Percentiles rank a stretch among this genome's conserved stretches.
phyloP scores from a whole-genome alignment of 208 protist genomes.

The Spongospora subterranea region DNA sequence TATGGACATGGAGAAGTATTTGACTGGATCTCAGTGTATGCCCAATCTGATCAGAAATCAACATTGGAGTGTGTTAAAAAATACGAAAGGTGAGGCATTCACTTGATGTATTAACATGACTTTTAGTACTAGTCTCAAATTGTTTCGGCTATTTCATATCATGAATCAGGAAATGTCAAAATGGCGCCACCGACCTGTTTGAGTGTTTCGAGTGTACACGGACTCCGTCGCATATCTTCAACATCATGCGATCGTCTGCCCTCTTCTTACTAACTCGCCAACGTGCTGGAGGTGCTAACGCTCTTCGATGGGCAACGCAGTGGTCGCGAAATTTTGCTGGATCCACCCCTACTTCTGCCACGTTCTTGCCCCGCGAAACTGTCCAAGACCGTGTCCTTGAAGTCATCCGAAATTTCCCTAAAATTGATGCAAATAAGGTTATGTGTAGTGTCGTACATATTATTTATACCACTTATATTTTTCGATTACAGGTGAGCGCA shows the following conservation, averaged over 20 bases:
- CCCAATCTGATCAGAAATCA: too few species aligned
- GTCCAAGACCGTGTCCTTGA: constrained; percentile 45
- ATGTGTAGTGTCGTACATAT: neutral
- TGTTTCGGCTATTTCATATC: too few species aligned
- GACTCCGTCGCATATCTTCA: neutral
- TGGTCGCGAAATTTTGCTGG: neutral
- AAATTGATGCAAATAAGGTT: neutral
- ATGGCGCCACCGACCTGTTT: too few species aligned
- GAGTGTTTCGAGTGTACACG: too few species aligned
- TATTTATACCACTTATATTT: neutral
- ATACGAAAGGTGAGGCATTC: too few species aligned
- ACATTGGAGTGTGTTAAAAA: too few species aligned
- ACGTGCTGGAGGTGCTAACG: neutral
- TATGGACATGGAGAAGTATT: too few species aligned
- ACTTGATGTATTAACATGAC: too few species aligned
- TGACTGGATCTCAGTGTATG: too few species aligned
- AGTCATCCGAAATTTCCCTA: constrained; percentile 29
- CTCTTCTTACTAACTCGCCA: neutral
- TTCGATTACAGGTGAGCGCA: neutral
- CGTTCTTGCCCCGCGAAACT: neutral
- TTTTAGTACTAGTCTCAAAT: too few species aligned
- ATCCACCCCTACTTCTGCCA: neutral
- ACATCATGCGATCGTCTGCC: neutral
- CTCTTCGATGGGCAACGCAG: neutral
- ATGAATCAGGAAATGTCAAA: too few species aligned